phyloP scores from a whole-genome alignment of 129 eudicot genomes.

The Tanacetum coccineum region DNA sequence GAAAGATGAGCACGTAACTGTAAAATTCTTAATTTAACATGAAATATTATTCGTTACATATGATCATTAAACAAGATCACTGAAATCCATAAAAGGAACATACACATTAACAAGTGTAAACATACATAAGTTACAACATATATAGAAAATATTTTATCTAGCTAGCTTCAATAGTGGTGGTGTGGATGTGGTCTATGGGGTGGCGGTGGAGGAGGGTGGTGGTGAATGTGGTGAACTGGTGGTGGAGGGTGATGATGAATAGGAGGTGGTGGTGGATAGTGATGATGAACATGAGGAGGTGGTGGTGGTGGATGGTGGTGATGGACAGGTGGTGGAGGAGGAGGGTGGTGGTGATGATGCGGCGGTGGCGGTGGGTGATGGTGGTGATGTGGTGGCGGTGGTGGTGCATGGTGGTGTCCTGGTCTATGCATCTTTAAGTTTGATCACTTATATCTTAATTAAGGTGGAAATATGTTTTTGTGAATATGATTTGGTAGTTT shows the following conservation, averaged over 20 bases:
- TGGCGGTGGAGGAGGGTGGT: constrained; percentile 26
- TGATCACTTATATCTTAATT: background rate
- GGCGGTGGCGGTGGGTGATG: constrained; percentile 16
- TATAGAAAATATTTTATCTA: background rate
- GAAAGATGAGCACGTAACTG: background rate
- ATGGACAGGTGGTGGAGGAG: constrained; percentile 1
- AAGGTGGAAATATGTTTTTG: background rate
- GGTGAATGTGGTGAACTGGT: background rate
- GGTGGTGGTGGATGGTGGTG: constrained; percentile 20
- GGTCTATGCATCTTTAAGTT: constrained; percentile 25
- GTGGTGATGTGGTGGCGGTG: constrained; percentile 20
- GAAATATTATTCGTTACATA: background rate
- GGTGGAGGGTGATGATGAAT: constrained; percentile 20
- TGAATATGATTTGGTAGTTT: background rate
- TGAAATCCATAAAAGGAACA: background rate
- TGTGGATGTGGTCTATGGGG: constrained; percentile 22
- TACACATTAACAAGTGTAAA: background rate
- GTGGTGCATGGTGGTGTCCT: constrained; percentile 15
- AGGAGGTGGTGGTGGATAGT: constrained; percentile 20
- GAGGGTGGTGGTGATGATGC: constrained; percentile 13
- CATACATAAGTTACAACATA: background rate
- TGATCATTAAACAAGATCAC: background rate
- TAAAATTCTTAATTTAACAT: background rate
- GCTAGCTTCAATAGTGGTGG: constrained; percentile 11
- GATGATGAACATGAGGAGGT: constrained; percentile 20